phyloP scores from a whole-genome alignment of 805 yeast species.

The Wickerhamomyces subpelliculosus region DNA sequence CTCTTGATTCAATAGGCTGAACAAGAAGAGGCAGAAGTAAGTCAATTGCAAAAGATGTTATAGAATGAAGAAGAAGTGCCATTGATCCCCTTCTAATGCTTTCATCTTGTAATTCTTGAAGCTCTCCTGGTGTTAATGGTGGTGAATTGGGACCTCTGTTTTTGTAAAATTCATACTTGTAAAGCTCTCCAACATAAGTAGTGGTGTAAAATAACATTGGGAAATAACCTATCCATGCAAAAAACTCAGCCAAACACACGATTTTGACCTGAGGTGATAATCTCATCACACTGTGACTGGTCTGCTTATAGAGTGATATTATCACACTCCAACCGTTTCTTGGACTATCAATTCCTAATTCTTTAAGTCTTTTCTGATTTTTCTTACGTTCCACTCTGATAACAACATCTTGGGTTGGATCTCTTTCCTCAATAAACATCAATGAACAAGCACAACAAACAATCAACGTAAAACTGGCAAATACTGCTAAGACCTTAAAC shows the following conservation, averaged over 20 bases:
- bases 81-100: slow-evolving; percentile 45
- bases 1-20: slow-evolving; percentile 20
- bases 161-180: slow-evolving; percentile 30
- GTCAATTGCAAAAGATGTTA: slow-evolving; percentile 38
- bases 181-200: slow-evolving; percentile 57
- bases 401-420: slow-evolving; percentile 36
- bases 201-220: slow-evolving; percentile 60
- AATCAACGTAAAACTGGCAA: slow-evolving; percentile 34
- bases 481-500: slow-evolving; percentile 40
- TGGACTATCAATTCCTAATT: slow-evolving; percentile 30
- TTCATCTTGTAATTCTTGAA: slow-evolving; percentile 33
- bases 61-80: slow-evolving; percentile 44
- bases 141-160: slow-evolving; percentile 28
- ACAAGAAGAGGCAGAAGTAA: slow-evolving; percentile 38
- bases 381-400: slow-evolving; percentile 32
- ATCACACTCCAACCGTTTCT: slow-evolving; percentile 10
- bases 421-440: slow-evolving; percentile 36
- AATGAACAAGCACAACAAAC: slow-evolving; percentile 29
- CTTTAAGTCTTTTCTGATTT: slow-evolving; percentile 24
- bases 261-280: slow-evolving; percentile 45
- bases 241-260: slow-evolving; percentile 51
- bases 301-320: slow-evolving; percentile 25
- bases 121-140: slow-evolving; percentile 30
- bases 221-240: slow-evolving; percentile 66
- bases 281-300: slow-evolving; percentile 26